A percentile compares a stretch with the other conserved stretches of the same genome.
These are phyloP conservation scores for Conticribra weissflogii DNA, from an alignment of 108 stramenopile genomes.

Conservation along the genomic window DNA sequence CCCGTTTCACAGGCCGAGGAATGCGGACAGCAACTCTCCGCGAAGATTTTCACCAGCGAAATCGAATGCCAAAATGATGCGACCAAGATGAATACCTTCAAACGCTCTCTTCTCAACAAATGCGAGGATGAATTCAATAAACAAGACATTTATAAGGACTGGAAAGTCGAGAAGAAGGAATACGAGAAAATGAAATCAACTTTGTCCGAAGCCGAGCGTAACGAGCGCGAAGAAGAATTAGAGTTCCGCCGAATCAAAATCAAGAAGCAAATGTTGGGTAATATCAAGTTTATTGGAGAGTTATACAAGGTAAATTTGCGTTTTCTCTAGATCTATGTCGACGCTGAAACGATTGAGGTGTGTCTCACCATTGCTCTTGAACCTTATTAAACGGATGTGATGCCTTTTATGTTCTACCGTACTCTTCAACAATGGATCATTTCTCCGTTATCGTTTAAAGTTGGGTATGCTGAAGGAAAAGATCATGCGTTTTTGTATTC, in stretches of 20 bases:
- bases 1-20: conserved; percentile 67
- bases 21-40: conserved; percentile 80
- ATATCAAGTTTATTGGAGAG: conserved; percentile 97
- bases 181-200: conserved; percentile 69
- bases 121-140: conserved; percentile 92
- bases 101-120: conserved; percentile 84
- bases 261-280: conserved; percentile 96
- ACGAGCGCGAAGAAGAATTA: conserved; percentile 75
- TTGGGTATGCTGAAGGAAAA: conserved; percentile 90
- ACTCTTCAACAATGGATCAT: too few species aligned
- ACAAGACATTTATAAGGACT: conserved; percentile 82
- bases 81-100: conserved; percentile 85
- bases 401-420: too few species aligned
- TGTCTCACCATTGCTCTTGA: too few species aligned
- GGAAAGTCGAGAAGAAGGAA: conserved; percentile 79
- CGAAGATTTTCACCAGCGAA: conserved; percentile 71
- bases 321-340: too few species aligned
- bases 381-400: too few species aligned
- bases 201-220: conserved; percentile 66
- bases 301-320: too few species aligned
- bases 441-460: too few species aligned
- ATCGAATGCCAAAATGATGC: conserved; percentile 72
- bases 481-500: conserved; percentile 93
- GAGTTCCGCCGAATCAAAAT: conserved; percentile 87
- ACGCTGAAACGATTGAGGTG: too few species aligned